Percentiles rank a stretch among this genome's conserved stretches.
Conservation (phyloP, 108 stramenopile species). For the Nitzschia inconspicua region DNA sequence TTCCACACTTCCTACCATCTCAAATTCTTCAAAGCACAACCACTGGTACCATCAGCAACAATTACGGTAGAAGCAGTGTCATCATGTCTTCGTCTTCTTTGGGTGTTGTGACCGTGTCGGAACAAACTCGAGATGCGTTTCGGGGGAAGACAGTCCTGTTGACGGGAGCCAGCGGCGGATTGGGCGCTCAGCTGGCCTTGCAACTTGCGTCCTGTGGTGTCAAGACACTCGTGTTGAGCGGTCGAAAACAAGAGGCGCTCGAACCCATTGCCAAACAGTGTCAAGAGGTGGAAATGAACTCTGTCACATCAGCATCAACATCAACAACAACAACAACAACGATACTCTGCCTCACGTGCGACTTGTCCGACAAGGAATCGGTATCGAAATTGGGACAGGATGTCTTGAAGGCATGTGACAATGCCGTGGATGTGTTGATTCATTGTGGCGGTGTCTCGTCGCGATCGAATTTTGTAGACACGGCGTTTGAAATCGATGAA, state of each 20-base stretch:
- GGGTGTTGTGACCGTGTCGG: too few relatives aligned
- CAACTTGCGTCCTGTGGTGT: slow-evolving; percentile 48
- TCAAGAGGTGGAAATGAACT: slow-evolving; percentile 6
- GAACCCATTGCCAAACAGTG: slow-evolving; percentile 55
- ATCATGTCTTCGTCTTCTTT: too few relatives aligned
- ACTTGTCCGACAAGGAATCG: slow-evolving; percentile 45
- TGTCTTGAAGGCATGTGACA: slow-evolving; percentile 8
- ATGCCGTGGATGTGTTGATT: slow-evolving; percentile 60
- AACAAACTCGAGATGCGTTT: neutral
- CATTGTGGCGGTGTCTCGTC: slow-evolving; percentile 82
- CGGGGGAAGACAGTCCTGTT: slow-evolving; percentile 37
- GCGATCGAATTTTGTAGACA: slow-evolving; percentile 71
- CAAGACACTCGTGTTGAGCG: slow-evolving; percentile 49
- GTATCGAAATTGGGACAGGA: slow-evolving; percentile 44
- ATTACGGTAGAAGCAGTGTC: too few relatives aligned
- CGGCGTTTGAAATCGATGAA: slow-evolving; percentile 65
- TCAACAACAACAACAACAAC: slow-evolving; percentile 4
- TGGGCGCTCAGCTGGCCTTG: slow-evolving; percentile 55
- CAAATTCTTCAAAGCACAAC: too few relatives aligned
- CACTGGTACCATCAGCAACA: too few relatives aligned
- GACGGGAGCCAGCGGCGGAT: slow-evolving; percentile 79
- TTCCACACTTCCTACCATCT: too few relatives aligned
- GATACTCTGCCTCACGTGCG: slow-evolving; percentile 43
- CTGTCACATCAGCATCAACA: neutral
- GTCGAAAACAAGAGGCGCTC: slow-evolving; percentile 46